phyloP scores from a whole-genome alignment of 371 early-diverging fungal genomes.

The Zychaea mexicana region DNA sequence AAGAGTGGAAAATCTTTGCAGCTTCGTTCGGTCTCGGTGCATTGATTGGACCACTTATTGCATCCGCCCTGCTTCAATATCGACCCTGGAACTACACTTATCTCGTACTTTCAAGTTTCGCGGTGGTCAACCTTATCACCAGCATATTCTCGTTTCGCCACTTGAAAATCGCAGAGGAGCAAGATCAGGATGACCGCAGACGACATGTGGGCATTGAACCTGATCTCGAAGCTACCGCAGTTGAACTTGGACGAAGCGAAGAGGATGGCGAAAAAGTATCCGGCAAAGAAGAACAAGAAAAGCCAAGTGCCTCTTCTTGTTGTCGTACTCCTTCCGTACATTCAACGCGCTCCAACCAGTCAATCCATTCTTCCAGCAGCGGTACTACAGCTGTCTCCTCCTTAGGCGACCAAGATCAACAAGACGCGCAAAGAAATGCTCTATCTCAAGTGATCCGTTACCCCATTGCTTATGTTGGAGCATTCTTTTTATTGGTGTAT shows the following conservation, averaged over 20 bases:
- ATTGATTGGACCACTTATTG: slow-evolving; percentile 24
- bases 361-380: neutral
- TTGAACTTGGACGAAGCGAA: neutral
- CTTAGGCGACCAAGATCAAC: neutral
- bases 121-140: slow-evolving; percentile 8
- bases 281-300: neutral
- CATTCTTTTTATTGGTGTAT: slow-evolving; percentile 23
- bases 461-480: slow-evolving; percentile 19
- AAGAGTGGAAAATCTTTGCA: neutral
- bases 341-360: neutral
- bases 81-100: slow-evolving; percentile 19
- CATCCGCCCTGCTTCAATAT: slow-evolving; percentile 11
- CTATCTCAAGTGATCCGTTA: slow-evolving; percentile 6
- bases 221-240: slow-evolving; percentile 2
- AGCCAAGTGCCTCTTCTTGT: too few relatives aligned
- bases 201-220: neutral
- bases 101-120: slow-evolving; percentile 14
- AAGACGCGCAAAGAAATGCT: neutral
- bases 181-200: neutral
- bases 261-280: neutral
- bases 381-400: neutral
- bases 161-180: slow-evolving; percentile 1
- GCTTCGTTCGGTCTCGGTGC: slow-evolving; percentile 29
- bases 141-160: slow-evolving; percentile 1
- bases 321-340: neutral